Base-by-base conservation (phyloP, 768 basidiomycete genomes). In the Wakefieldia striispora region DNA sequence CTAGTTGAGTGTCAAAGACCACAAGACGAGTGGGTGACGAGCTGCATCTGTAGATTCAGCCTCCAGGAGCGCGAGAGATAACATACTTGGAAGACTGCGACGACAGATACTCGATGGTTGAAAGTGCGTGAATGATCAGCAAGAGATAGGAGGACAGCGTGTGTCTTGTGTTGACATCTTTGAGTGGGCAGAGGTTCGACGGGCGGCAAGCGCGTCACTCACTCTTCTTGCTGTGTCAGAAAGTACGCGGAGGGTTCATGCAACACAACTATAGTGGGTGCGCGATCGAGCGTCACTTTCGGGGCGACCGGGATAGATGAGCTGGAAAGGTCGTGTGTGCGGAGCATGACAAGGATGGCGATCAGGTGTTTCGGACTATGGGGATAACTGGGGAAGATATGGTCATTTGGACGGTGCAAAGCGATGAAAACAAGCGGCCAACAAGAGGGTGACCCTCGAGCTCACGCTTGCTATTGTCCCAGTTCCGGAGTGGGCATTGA, bases 231-330 rank as follows among this genome's bases (percentile, higher is more conserved):
- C 38, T 55, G 58, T 12, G 56, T 42, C 27, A 65, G 42, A 50
- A 86, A 81, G 63, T 83, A 86, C 7, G 69, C 59, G 3, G 85
- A 86, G 0, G 75, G 73, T 51, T 87, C 85, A 42, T 78, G 75
- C 16, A 89, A 60, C 27, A 89, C 71, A 19, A 88, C 54, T n/a
- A 86, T 64, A 27, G 72, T 70, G 4, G 84, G 82, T 1, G 72
- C 55, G 31, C 59, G 56, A 11, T 69, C 66, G 14, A 77, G 61
- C 2, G 69, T 70, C 23, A 69, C 67, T 46, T 70, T 69, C 3
- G 60, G 49, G 17, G 65, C 57, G 34, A 69, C 48, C 13, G 62
- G 53, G 27, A 56, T 46, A 16, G 61, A 40, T 9, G 58, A 21
- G 21, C 59, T 44, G 23, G 61, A 61, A 14, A 37, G 38, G 11